Base-by-base conservation (phyloP, 2,329 filamentous ascomycete species). In the Aspergillus texensis region DNA sequence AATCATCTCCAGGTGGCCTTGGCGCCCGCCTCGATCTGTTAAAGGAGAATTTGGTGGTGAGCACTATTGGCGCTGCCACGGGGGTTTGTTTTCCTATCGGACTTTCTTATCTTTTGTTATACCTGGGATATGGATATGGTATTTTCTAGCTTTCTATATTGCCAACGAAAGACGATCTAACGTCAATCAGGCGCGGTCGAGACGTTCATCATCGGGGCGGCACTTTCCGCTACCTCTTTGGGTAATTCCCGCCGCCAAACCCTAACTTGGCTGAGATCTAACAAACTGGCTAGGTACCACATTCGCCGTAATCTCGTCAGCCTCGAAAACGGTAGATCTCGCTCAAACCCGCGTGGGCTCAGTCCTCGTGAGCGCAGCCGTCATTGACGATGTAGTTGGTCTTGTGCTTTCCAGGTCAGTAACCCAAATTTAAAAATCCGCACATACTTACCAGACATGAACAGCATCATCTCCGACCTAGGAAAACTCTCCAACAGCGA, bases 1-100 rank as follows among this genome's bases (percentile, higher is more conserved):
- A 57, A 58, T 36, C 8, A 6, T 59, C 8, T 57, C 16, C 61
- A 73, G 83, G 82, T n/a, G 82, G 82, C 1, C 72, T 84, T 19
- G 77, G 78, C 11, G 75, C 82, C 34, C 79, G 81, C 0, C 68
- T 84, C 3, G 82, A 83, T 65, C 74, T 84, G 1, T 73, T 84
- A 11, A 78, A 79, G 67, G 74, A 78, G 36, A 83, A 83, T 62
- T 77, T 84, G 50, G 19, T 77, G 3, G 72, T 82, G 36, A 82
- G 79, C 64, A 68, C 78, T 28, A 48, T 79, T 3, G 80, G 76
- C 3, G 82, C 82, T 3, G 71, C 79, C 2, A 76, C 81, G 0
- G 82, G 82, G 2, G 78, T 84, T 4, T 69, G 78, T n/a, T 77
- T 79, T 21, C 82, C 82, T 1, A 84, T 84, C 41, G 80, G 75